Base-by-base conservation (phyloP, 192 early-diverging fungal genomes). In the Backusella luteola region DNA sequence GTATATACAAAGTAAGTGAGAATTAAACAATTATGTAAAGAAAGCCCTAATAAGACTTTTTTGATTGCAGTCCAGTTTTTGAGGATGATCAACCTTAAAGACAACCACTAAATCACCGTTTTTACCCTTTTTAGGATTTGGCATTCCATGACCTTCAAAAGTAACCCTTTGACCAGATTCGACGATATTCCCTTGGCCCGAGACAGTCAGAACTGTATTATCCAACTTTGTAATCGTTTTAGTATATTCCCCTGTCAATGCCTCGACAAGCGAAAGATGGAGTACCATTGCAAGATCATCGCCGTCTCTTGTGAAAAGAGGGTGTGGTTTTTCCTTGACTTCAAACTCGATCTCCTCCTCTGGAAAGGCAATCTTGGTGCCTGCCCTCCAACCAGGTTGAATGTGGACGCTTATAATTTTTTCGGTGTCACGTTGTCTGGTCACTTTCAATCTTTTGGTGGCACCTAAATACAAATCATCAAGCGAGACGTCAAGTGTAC, bases 341-440 rank as follows among this genome's bases (percentile, higher is more conserved):
- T 96, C 88, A 86, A 99, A 97, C 66, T 95, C 98, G 75, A 99
- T 91, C 78, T 98, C 97, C 79, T 98, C 96, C 12, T 85, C 77
- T 38, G 92, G 86, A 83, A 95, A 99, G 15, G 91, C 90, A 80
- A 99, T 91, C 84, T 98, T 99, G 74, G 98, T 97, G 9, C 98
- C 98, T 11, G 95, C 93, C 85, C 97, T 98, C 96, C 97, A 96
- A 0, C 98, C 98, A 15, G 96, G 92, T 81, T 94, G 95, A 85
- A 99, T 83, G 69, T 93, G 83, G 63, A 99, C 85, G 56, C 85
- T 87, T 12, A 99, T 84, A 6, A 97, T 85, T 84, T 98, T 97
- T 74, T 97, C 96, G 3, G 84, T 68, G 26, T 72, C 53, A 69
- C 84, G 71, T 15, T 38, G 73, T 66, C 94, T 89, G 11, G 90